Base-by-base conservation (phyloP, 2,329 filamentous ascomycete species). In the Beauveria australis region DNA sequence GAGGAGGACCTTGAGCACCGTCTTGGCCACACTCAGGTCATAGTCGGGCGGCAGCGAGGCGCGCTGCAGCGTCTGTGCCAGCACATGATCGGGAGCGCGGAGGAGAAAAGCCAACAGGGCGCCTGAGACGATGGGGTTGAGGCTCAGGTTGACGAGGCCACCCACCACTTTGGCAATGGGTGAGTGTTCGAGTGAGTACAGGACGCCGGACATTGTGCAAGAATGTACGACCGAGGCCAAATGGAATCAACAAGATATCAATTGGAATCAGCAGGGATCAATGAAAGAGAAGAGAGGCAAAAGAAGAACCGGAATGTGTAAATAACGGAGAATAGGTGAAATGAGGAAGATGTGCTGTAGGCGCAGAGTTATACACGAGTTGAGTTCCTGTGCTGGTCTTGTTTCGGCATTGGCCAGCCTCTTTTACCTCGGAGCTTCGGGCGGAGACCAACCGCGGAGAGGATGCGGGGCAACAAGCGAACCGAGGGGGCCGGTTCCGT, bases 1-100 rank as follows among this genome's bases (percentile, higher is more conserved):
- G n/a, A 63, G 37, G 16, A 65, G 56, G 26, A 64, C 10, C 48
- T 56, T 51, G 41, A 65, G 59, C 3, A 43, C 59, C 44, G 44
- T 40, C 51, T 60, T 60, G 59, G 44, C 59, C 5, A 18, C n/a
- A 9, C 18, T 49, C 22, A 60, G 52, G 52, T 60, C 59, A 33
- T 54, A 43, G 51, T 54, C 28, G 28, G 58, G 18, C 8, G 58
- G 51, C 3, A 60, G 58, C 7, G 58, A 60, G 41, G 43, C 58
- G 41, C 51, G 58, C 58, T 60, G 51, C 41, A 60, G 19, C 16
- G 43, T 46, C 43, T 54, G n/a, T 2, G 43, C 49, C 3, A 60
- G 28, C n/a, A 53, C 51, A 26, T 53, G 19, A 19, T 48, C 8
- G n/a, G 58, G 58, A 2, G 58, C 58, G 40, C 51, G 49, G 1